A percentile compares a stretch with the other conserved stretches of the same genome.
These are phyloP conservation scores for Termitomyces sp. DNA, from an alignment of 768 basidiomycete species.

Conservation along the genomic window DNA sequence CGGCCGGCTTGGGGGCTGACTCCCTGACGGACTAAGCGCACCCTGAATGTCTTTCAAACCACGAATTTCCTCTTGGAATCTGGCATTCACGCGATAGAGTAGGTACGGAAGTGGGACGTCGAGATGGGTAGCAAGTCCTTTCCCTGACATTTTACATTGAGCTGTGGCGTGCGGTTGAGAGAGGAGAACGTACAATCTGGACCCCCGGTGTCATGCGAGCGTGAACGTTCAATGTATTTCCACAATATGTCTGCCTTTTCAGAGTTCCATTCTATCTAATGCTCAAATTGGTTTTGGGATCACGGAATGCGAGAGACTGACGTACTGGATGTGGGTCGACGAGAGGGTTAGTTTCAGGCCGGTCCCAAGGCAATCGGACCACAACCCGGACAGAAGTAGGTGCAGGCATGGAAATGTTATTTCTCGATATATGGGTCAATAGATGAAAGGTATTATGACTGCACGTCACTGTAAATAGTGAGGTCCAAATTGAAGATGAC, in stretches of 20 bases:
- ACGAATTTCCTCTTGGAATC: slow-evolving; percentile 82
- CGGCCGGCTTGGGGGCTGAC: slow-evolving; percentile 29
- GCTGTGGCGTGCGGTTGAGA: neutral
- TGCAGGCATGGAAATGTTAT: slow-evolving; percentile 4
- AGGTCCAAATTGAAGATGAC: neutral
- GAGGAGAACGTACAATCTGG: slow-evolving; percentile 64
- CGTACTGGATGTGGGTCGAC: slow-evolving; percentile 67
- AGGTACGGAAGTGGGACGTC: slow-evolving; percentile 82
- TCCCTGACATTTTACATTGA: slow-evolving; percentile 48
- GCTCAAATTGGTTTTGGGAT: slow-evolving; percentile 8
- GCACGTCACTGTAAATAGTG: neutral
- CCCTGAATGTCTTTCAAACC: slow-evolving; percentile 70
- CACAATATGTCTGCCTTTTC: slow-evolving; percentile 84
- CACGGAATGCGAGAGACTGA: slow-evolving; percentile 11
- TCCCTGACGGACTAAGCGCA: slow-evolving; percentile 43
- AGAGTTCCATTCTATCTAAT: slow-evolving; percentile 77
- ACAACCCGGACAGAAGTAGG: slow-evolving; percentile 57
- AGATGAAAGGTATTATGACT: neutral
- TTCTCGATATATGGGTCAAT: neutral
- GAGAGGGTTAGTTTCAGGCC: slow-evolving; percentile 57
- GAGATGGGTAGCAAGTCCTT: slow-evolving; percentile 73
- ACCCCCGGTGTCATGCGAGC: slow-evolving; percentile 64
- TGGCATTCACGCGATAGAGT: slow-evolving; percentile 75
- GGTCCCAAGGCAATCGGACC: slow-evolving; percentile 73
- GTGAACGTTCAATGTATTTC: slow-evolving; percentile 80